Conservation (phyloP, 1,284 basidiomycete genomes). For the Trametes hirsuta region DNA sequence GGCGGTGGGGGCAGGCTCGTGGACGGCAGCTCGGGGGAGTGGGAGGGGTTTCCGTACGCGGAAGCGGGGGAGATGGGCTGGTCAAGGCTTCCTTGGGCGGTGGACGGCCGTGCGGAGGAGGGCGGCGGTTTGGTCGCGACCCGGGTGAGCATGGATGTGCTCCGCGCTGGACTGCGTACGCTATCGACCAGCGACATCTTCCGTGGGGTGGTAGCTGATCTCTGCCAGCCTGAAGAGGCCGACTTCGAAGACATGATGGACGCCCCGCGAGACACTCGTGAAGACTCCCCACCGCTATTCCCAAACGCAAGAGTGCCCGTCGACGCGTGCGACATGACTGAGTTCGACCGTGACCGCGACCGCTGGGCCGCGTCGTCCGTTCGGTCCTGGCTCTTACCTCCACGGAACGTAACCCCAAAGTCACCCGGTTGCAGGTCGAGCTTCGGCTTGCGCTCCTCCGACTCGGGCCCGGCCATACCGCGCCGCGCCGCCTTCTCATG, state of each 20-base stretch:
- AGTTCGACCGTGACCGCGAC: conserved; percentile 27
- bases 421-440: conserved; percentile 32
- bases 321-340: conserved; percentile 29
- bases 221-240: conserved; percentile 2
- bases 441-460: conserved; percentile 26
- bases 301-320: conserved; percentile 31
- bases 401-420: conserved; percentile 27
- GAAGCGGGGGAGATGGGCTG: conserved; percentile 27
- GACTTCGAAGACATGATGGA: conserved; percentile 18
- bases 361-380: conserved; percentile 10
- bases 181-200: conserved; percentile 10
- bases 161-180: conserved; percentile 22
- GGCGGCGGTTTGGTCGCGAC: conserved; percentile 15
- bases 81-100: conserved; percentile 30
- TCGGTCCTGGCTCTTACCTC: conserved; percentile 7
- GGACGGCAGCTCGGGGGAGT: conserved; percentile 26
- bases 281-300: neutral
- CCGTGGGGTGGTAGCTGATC: conserved; percentile 1
- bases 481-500: conserved; percentile 40
- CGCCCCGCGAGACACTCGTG: conserved; percentile 8
- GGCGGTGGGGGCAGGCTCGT: conserved; percentile 42
- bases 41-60: conserved; percentile 18
- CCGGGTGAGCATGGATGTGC: conserved; percentile 24
- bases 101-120: conserved; percentile 31
- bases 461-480: conserved; percentile 20